These are phyloP conservation scores for Rostrohypoxylon terebratum DNA, from an alignment of 495 filamentous ascomycete species.

Conservation along the genomic window DNA sequence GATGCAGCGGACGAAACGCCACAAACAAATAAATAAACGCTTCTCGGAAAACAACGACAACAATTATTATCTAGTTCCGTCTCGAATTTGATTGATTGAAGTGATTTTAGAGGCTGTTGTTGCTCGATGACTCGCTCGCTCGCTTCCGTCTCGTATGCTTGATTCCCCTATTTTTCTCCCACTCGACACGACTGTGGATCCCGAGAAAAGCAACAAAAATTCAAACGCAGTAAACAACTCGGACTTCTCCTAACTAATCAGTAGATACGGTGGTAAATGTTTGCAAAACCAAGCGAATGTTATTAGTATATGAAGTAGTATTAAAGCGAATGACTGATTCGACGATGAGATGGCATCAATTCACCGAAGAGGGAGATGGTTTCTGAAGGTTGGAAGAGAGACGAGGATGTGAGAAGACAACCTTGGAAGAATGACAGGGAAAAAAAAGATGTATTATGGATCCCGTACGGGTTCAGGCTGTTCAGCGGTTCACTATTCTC, in stretches of 20 bases:
- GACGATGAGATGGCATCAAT: conserved; percentile 36
- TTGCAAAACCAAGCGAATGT: conserved; percentile 42
- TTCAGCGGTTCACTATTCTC: conserved; percentile 12
- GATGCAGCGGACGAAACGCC: conserved; percentile 31
- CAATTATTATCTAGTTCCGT: conserved; percentile 12
- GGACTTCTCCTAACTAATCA: conserved; percentile 23
- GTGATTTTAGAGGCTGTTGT: conserved; percentile 4
- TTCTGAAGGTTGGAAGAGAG: conserved; percentile 6
- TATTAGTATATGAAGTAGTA: conserved; percentile 28
- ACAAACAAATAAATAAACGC: conserved; percentile 41
- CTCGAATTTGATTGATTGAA: conserved; percentile 1
- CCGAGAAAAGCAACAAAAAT: conserved; percentile 34
- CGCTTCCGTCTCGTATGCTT: conserved; percentile 25
- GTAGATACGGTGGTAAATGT: neutral
- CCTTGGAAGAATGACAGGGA: conserved; percentile 8
- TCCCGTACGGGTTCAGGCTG: neutral
- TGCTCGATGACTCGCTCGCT: conserved; percentile 10
- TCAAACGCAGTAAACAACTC: conserved; percentile 27
- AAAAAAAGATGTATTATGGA: conserved; percentile 27
- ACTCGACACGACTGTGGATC: conserved; percentile 33
- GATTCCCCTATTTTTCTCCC: conserved; percentile 28
- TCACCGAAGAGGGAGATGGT: conserved; percentile 31
- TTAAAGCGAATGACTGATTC: conserved; percentile 43
- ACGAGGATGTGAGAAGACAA: conserved; percentile 22
- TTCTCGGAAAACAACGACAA: conserved; percentile 22